Evolutionary conservation across 306 rosid genomes (phyloP).

Genomic region (Leucaena leucocephala): DNA sequence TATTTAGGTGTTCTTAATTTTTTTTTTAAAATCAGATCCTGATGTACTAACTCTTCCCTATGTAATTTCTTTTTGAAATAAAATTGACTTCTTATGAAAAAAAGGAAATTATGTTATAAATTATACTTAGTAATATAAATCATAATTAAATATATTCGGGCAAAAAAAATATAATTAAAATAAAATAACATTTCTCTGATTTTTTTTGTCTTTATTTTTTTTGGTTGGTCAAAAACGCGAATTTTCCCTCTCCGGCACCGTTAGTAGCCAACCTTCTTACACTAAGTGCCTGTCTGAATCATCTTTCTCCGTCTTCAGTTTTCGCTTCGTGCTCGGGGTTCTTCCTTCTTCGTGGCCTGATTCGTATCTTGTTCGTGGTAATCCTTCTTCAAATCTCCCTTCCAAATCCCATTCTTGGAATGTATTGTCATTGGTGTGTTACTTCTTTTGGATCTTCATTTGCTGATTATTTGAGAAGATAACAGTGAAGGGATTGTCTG

Average conservation of each 20-base stretch:
- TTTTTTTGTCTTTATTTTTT: too few relatives aligned
- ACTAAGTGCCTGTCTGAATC: not conserved
- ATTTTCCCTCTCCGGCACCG: not conserved
- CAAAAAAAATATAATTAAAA: too few relatives aligned
- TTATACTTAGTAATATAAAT: too few relatives aligned
- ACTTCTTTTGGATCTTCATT: too few relatives aligned
- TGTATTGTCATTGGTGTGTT: not conserved
- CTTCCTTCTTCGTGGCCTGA: not conserved
- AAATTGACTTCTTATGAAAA: too few relatives aligned
- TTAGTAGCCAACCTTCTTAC: not conserved
- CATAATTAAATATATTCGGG: too few relatives aligned
- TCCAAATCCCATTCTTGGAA: not conserved
- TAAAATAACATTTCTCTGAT: too few relatives aligned
- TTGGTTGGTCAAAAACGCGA: not conserved
- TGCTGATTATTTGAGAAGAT: too few relatives aligned
- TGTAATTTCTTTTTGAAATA: too few relatives aligned
- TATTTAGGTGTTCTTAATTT: not conserved
- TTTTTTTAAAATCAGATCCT: too few relatives aligned
- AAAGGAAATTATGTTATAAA: too few relatives aligned
- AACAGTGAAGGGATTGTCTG: not conserved
- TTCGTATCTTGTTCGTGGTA: not conserved
- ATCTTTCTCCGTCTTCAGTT: not conserved
- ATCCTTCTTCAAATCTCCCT: not conserved
- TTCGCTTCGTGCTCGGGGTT: not conserved
- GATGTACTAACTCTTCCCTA: too few relatives aligned